These are phyloP conservation scores for Candida pini DNA, from an alignment of 805 yeast species.

Conservation along the genomic window DNA sequence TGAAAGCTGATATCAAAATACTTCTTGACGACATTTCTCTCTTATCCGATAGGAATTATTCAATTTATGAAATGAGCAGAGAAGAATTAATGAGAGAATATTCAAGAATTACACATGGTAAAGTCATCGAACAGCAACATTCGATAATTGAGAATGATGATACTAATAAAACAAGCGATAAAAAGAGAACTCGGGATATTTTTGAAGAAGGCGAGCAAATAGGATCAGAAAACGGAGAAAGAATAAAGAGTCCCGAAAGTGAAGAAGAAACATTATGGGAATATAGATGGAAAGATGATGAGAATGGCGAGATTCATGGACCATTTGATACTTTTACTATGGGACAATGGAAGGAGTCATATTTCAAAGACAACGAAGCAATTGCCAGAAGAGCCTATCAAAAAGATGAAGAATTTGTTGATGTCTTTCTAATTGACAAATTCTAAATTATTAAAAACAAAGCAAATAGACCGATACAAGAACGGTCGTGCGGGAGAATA, in stretches of 20 bases:
- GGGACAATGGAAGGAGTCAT: constrained; percentile 45
- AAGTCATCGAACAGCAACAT: constrained; percentile 19
- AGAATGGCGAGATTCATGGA: constrained; percentile 37
- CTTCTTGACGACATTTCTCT: constrained; percentile 47
- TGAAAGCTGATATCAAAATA: constrained; percentile 26
- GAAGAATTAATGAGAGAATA: constrained; percentile 50
- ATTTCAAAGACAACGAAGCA: constrained; percentile 40
- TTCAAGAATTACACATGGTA: constrained; percentile 37
- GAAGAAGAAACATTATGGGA: constrained; percentile 8
- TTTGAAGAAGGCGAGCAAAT: constrained; percentile 3
- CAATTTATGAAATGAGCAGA: constrained; percentile 47
- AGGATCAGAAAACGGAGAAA: background rate
- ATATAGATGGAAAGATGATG: constrained; percentile 18
- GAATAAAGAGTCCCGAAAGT: constrained; percentile 18
- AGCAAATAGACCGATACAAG: background rate
- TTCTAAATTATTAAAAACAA: background rate
- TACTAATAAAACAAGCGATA: background rate
- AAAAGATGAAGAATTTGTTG: constrained; percentile 6
- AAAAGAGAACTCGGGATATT: constrained; percentile 18
- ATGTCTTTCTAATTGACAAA: constrained; percentile 5
- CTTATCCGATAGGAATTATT: constrained; percentile 38
- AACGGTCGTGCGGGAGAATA: too few species aligned
- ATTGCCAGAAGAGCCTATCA: constrained; percentile 32
- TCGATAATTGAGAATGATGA: background rate
- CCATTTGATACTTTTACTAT: constrained; percentile 48